These are phyloP conservation scores for Sisymbrium altissimum DNA, from an alignment of 345 rosid species.

Conservation along the genomic window DNA sequence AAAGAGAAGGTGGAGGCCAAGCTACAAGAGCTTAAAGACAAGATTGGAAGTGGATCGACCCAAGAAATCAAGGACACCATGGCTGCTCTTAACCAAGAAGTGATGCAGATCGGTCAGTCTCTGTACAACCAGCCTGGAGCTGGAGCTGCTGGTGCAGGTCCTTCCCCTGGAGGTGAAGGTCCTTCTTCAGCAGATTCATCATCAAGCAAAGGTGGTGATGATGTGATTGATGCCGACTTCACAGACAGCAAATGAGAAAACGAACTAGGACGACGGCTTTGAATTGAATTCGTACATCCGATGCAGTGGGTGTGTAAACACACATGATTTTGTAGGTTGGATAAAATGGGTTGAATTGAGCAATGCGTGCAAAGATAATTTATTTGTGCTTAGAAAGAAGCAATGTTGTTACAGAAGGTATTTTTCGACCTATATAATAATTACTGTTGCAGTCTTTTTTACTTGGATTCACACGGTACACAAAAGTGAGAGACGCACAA, in stretches of 20 bases:
- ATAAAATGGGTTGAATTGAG: not conserved
- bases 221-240: conserved; percentile 90
- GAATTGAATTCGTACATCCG: not conserved
- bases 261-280: not conserved
- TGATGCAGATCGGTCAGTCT: conserved; percentile 91
- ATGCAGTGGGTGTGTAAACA: not conserved
- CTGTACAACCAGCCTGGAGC: conserved; percentile 90
- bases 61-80: conserved; percentile 79
- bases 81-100: conserved; percentile 89
- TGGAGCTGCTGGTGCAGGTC: conserved; percentile 40
- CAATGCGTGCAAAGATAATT: conserved; percentile 7
- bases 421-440: not conserved
- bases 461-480: not conserved
- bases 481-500: too few species aligned
- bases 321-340: conserved; percentile 28
- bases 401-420: not conserved
- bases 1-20: conserved; percentile 90
- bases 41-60: conserved; percentile 63
- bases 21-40: conserved; percentile 78
- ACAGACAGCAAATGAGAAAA: conserved; percentile 66
- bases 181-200: conserved; percentile 39
- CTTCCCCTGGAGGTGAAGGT: conserved; percentile 55
- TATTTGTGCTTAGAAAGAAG: not conserved
- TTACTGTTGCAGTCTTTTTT: not conserved
- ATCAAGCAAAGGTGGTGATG: conserved; percentile 55